Percentiles rank a stretch among this genome's conserved stretches.
Evolutionary conservation across 768 basidiomycete genomes (phyloP).

Genomic region (Pulveroboletus sp.): DNA sequence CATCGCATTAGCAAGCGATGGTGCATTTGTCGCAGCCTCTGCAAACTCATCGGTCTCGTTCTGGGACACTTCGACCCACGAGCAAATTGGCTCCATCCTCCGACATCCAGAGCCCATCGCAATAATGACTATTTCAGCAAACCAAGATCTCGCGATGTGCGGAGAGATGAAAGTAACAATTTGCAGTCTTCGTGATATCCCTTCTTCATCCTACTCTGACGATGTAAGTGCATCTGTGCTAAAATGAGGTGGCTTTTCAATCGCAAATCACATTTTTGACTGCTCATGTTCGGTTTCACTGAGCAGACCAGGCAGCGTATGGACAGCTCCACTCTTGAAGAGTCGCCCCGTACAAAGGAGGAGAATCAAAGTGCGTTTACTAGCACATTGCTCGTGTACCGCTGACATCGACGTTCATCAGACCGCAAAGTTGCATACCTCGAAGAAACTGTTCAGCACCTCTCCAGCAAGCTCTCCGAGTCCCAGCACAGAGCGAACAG

Average conservation of each 20-base stretch:
- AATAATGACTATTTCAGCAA: neutral
- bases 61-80: neutral
- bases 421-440: too few species aligned
- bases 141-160: neutral
- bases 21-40: neutral
- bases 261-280: neutral
- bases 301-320: neutral
- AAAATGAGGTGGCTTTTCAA: neutral
- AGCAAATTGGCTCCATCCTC: neutral
- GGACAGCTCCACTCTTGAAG: neutral
- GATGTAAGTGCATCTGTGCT: neutral
- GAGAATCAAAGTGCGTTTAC: neutral
- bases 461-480: too few species aligned
- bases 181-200: neutral
- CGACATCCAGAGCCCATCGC: neutral
- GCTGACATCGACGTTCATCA: too few species aligned
- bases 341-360: neutral
- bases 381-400: neutral
- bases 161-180: neutral
- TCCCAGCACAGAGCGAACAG: too few species aligned
- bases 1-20: conserved; percentile 3
- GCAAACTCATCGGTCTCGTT: neutral
- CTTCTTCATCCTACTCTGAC: neutral
- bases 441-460: too few species aligned
- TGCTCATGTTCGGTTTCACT: neutral